Evolutionary conservation across 208 protist genomes (phyloP).

Genomic region (Borovskyia barvae): DNA sequence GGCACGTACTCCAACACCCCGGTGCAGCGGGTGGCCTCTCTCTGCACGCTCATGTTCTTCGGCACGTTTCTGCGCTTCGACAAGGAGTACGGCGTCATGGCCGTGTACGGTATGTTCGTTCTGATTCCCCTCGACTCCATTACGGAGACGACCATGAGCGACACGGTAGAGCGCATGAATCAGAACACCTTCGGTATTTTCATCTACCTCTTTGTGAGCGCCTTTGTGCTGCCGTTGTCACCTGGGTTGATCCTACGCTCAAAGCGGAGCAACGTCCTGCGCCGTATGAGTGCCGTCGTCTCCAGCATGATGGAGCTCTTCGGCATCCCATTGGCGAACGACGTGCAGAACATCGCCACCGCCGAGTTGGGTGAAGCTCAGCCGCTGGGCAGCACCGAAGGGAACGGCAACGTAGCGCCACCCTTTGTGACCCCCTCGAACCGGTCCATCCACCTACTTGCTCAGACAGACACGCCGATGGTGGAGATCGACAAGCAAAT

Average conservation of each 20-base stretch:
- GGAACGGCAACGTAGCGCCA: not conserved
- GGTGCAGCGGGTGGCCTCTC: conserved; percentile 71
- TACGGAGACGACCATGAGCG: conserved; percentile 41
- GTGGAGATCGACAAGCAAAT: conserved; percentile 47
- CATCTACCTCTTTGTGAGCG: conserved; percentile 85
- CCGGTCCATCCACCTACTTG: conserved; percentile 48
- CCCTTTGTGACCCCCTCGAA: conserved; percentile 27
- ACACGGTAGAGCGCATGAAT: conserved; percentile 83
- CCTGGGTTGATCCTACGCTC: conserved; percentile 68
- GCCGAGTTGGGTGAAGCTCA: not conserved
- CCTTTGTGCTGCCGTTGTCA: conserved; percentile 68
- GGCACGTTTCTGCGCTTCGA: conserved; percentile 80
- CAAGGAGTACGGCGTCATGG: conserved; percentile 85
- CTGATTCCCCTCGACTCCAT: conserved; percentile 78
- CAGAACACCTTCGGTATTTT: conserved; percentile 91
- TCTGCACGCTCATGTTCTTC: conserved; percentile 79
- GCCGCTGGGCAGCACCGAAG: not conserved
- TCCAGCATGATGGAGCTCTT: conserved; percentile 64
- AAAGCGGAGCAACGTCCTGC: conserved; percentile 78
- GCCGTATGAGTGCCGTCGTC: conserved; percentile 49
- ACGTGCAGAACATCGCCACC: not conserved
- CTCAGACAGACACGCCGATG: conserved; percentile 43
- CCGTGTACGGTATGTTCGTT: conserved; percentile 87
- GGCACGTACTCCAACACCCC: conserved; percentile 67
- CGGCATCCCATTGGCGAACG: conserved; percentile 31